These are phyloP conservation scores for Claviceps africana DNA, from an alignment of 2,329 filamentous ascomycete genomes.

Conservation along the genomic window DNA sequence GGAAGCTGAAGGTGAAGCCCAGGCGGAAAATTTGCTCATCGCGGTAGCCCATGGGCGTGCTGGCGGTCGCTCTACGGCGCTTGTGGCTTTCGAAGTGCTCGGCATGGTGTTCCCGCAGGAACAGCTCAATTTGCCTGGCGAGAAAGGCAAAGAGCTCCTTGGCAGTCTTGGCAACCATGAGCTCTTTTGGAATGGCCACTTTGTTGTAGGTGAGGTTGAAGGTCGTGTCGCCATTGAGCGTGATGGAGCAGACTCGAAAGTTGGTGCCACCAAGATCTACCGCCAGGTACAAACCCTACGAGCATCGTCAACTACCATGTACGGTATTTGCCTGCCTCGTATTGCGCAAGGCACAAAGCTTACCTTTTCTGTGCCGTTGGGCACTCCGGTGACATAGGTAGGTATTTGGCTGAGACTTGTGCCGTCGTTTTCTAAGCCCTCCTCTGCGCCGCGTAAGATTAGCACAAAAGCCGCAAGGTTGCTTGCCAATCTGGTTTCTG, in stretches of 20 bases:
- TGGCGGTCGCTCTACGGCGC: constrained; percentile 47
- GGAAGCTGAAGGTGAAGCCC: constrained; percentile 98
- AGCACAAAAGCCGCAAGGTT: not conserved
- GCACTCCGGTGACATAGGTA: constrained; percentile 88
- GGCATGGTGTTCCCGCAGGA: constrained; percentile 74
- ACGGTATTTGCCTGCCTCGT: no score
- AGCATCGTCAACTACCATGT: not conserved
- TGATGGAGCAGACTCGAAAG: constrained; percentile 92
- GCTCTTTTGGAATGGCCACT: constrained; percentile 72
- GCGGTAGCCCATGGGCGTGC: constrained; percentile 42
- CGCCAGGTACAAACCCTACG: constrained; percentile 80
- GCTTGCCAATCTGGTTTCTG: not conserved
- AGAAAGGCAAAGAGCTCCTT: constrained; percentile 85
- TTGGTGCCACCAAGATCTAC: constrained; percentile 98
- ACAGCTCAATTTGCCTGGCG: constrained; percentile 79
- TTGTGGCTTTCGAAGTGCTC: constrained; percentile 69
- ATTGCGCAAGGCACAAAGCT: no score
- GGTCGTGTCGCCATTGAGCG: constrained; percentile 84
- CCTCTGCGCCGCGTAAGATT: constrained; percentile 40
- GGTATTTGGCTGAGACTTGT: constrained; percentile 89
- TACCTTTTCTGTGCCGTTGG: constrained; percentile 92
- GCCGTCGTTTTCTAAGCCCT: constrained; percentile 65
- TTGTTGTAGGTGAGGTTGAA: constrained; percentile 91
- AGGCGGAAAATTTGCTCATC: constrained; percentile 78
- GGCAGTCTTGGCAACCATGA: constrained; percentile 81